These are phyloP conservation scores for Termitomyces sp. DNA, from an alignment of 768 basidiomycete genomes.

Conservation along the genomic window DNA sequence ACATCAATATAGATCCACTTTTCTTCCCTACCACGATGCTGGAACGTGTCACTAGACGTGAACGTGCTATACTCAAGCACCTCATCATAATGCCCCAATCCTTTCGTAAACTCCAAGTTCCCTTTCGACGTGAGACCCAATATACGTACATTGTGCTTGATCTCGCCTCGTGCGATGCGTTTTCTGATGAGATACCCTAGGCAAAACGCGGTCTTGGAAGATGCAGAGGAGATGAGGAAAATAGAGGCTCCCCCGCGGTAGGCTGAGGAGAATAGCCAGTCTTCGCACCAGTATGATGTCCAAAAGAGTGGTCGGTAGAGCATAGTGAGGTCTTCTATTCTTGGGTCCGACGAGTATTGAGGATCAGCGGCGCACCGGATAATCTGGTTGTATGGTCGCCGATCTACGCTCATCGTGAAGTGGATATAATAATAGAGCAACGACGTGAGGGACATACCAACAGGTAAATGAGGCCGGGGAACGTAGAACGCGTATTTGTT, in stretches of 20 bases:
- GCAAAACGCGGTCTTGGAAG: slow-evolving; percentile 68
- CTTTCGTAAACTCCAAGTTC: slow-evolving; percentile 49
- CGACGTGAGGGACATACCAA: slow-evolving; percentile 30
- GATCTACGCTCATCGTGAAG: slow-evolving; percentile 29
- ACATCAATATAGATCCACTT: slow-evolving; percentile 62
- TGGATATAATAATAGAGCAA: background rate
- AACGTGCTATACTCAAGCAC: slow-evolving; percentile 51
- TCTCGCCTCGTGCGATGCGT: slow-evolving; percentile 28
- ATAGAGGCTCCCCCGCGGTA: slow-evolving; percentile 43
- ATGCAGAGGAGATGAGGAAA: slow-evolving; percentile 63
- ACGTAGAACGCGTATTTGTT: slow-evolving; percentile 53
- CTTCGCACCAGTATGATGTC: slow-evolving; percentile 74
- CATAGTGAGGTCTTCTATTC: slow-evolving; percentile 60
- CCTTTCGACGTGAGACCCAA: slow-evolving; percentile 56
- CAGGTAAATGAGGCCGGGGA: slow-evolving; percentile 54
- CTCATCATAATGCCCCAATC: slow-evolving; percentile 50
- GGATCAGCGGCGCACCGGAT: slow-evolving; percentile 52
- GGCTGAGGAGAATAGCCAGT: slow-evolving; percentile 49
- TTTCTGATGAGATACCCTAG: slow-evolving; percentile 55
- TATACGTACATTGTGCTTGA: slow-evolving; percentile 25
- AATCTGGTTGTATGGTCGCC: slow-evolving; percentile 65
- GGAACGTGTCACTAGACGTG: slow-evolving; percentile 22
- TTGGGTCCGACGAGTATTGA: slow-evolving; percentile 41
- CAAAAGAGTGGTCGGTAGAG: slow-evolving; percentile 69
- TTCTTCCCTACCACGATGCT: slow-evolving; percentile 12